Evolutionary conservation across 2,329 filamentous ascomycete species (phyloP).

Genomic region (Fusarium sp.): DNA sequence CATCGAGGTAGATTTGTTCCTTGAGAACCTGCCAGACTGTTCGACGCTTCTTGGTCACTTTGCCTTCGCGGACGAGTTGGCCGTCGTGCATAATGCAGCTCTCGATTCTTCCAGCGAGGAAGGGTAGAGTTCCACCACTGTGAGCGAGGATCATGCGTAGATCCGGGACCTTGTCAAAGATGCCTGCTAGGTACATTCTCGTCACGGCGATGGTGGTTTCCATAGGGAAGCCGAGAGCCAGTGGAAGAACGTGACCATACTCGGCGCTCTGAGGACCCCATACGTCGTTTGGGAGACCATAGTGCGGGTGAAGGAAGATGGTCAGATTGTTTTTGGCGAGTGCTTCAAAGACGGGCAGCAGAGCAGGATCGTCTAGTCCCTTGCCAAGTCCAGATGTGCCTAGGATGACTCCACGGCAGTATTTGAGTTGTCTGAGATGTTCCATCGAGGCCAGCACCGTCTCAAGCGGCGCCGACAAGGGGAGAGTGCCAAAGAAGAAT

Average conservation of each 20-base stretch:
- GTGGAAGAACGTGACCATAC: constrained; percentile 88
- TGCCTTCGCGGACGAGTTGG: constrained; percentile 75
- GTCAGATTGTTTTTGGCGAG: constrained; percentile 73
- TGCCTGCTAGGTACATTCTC: constrained; percentile 86
- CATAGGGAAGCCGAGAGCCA: constrained; percentile 89
- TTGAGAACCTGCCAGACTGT: constrained; percentile 68
- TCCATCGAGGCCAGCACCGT: constrained; percentile 74
- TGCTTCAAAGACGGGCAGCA: constrained; percentile 79
- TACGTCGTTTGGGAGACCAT: constrained; percentile 83
- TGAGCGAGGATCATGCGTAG: constrained; percentile 86
- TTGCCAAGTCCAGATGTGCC: constrained; percentile 84
- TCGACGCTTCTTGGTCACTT: constrained; percentile 60
- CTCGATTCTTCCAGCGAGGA: constrained; percentile 88
- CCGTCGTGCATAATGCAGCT: constrained; percentile 88
- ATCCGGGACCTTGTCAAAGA: constrained; percentile 80
- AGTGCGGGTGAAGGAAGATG: constrained; percentile 92
- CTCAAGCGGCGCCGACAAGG: constrained; percentile 74
- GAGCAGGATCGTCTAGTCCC: constrained; percentile 80
- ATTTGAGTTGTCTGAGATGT: constrained; percentile 69
- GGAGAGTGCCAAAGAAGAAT: constrained; percentile 86
- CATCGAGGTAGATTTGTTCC: constrained; percentile 88
- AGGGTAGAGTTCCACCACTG: constrained; percentile 88
- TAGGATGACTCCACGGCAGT: constrained; percentile 87
- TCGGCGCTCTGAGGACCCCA: constrained; percentile 77
- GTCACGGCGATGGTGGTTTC: constrained; percentile 93